These are phyloP conservation scores for Cicer pinnatifidum DNA, from an alignment of 306 rosid species.

Conservation along the genomic window DNA sequence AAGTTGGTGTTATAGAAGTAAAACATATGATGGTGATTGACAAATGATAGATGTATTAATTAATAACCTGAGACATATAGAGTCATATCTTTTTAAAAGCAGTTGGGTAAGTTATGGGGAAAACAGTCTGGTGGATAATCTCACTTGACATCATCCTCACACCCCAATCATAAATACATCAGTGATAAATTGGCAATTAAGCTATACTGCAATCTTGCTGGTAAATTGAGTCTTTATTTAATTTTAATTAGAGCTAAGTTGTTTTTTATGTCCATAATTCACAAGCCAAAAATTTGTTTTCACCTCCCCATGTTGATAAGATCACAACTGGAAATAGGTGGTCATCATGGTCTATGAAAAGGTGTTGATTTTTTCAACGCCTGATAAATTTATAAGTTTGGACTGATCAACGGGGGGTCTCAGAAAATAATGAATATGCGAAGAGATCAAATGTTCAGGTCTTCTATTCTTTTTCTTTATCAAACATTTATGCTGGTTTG, in stretches of 20 bases:
- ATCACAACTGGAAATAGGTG: conserved; percentile 1
- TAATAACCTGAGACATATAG: not conserved
- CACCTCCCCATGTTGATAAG: conserved; percentile 6
- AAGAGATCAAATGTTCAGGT: conserved; percentile 12
- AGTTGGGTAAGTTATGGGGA: not conserved
- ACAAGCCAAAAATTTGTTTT: conserved; percentile 11
- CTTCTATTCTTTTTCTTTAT: conserved; percentile 11
- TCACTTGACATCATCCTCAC: not conserved
- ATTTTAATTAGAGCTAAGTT: conserved; percentile 14
- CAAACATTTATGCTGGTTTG: conserved; percentile 25
- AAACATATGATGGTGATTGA: not conserved
- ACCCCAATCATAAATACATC: not conserved
- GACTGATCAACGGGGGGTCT: conserved; percentile 18
- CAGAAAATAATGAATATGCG: not conserved
- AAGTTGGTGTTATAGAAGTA: not conserved
- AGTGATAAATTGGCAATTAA: not conserved
- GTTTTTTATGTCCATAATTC: conserved; percentile 14
- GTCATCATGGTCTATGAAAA: not conserved
- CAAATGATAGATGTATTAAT: not conserved
- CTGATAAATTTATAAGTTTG: not conserved
- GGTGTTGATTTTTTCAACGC: conserved; percentile 11
- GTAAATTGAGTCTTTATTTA: not conserved
- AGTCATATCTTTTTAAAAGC: not conserved
- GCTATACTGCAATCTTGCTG: not conserved
- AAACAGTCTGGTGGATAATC: not conserved